A percentile compares a stretch with the other conserved stretches of the same genome.
These are phyloP conservation scores for Pueraria montana DNA, from an alignment of 306 rosid species.

Conservation along the genomic window DNA sequence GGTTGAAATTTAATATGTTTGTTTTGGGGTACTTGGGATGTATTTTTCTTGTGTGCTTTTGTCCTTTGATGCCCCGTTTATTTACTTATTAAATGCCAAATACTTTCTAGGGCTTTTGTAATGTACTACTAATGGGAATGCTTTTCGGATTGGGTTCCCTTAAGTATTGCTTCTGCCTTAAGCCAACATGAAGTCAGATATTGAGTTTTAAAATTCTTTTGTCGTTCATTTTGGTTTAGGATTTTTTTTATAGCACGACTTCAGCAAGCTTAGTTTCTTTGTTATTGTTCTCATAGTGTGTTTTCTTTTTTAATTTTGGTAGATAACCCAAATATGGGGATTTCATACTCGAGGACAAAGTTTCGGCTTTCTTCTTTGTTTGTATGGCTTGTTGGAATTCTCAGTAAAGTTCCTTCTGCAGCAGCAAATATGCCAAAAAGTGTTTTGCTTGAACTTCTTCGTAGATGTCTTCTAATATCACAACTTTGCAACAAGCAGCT, in stretches of 20 bases:
- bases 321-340: slow-evolving; percentile 50
- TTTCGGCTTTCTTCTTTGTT: slow-evolving; percentile 72
- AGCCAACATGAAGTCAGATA: slow-evolving; percentile 29
- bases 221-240: not conserved
- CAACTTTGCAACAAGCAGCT: slow-evolving; percentile 71
- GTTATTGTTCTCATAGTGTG: slow-evolving; percentile 6
- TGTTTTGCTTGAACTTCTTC: slow-evolving; percentile 66
- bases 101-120: slow-evolving; percentile 22
- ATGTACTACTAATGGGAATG: not conserved
- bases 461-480: slow-evolving; percentile 70
- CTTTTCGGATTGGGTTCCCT: not conserved
- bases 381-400: slow-evolving; percentile 74
- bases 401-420: slow-evolving; percentile 52
- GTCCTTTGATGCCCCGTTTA: not conserved
- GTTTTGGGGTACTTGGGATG: slow-evolving; percentile 26
- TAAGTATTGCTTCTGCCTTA: not conserved
- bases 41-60: slow-evolving; percentile 12
- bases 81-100: not conserved
- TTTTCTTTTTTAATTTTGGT: slow-evolving; percentile 29
- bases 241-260: not conserved
- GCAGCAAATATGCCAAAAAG: slow-evolving; percentile 57
- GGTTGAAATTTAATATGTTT: not conserved
- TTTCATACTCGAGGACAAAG: slow-evolving; percentile 52
- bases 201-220: not conserved
- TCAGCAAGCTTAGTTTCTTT: slow-evolving; percentile 30